Evolutionary conservation across 345 rosid genomes (phyloP).

Genomic region (Acer saccharum): DNA sequence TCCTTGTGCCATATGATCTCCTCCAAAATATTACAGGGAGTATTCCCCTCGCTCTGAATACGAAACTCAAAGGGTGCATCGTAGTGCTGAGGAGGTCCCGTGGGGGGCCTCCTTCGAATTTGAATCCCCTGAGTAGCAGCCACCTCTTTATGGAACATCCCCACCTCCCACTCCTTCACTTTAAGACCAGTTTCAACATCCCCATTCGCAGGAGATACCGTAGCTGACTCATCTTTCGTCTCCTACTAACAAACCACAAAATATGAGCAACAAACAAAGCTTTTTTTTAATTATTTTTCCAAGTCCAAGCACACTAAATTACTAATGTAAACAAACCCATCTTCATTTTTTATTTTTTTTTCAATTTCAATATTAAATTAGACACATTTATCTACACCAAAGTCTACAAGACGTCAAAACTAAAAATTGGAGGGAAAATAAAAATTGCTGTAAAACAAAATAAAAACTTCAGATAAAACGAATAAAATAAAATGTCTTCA

Average conservation of each 20-base stretch:
- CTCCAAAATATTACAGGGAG: conserved; percentile 85
- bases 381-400: too few species aligned
- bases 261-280: too few species aligned
- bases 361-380: too few species aligned
- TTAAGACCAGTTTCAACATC: conserved; percentile 48
- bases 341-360: too few species aligned
- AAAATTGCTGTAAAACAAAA: conserved; percentile 45
- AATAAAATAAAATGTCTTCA: not conserved
- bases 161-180: conserved; percentile 74
- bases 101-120: conserved; percentile 72
- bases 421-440: too few species aligned
- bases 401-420: too few species aligned
- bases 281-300: too few species aligned
- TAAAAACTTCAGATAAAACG: not conserved
- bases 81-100: conserved; percentile 83
- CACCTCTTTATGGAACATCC: conserved; percentile 68
- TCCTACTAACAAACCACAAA: conserved; percentile 37
- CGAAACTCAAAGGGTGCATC: conserved; percentile 94
- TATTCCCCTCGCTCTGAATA: conserved; percentile 74
- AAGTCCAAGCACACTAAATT: too few species aligned
- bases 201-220: conserved; percentile 26
- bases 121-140: conserved; percentile 80
- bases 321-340: too few species aligned
- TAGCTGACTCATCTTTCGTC: conserved; percentile 35
- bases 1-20: conserved; percentile 94